Evolutionary conservation across 306 rosid species (phyloP).

Genomic region (Calophaca sinica): DNA sequence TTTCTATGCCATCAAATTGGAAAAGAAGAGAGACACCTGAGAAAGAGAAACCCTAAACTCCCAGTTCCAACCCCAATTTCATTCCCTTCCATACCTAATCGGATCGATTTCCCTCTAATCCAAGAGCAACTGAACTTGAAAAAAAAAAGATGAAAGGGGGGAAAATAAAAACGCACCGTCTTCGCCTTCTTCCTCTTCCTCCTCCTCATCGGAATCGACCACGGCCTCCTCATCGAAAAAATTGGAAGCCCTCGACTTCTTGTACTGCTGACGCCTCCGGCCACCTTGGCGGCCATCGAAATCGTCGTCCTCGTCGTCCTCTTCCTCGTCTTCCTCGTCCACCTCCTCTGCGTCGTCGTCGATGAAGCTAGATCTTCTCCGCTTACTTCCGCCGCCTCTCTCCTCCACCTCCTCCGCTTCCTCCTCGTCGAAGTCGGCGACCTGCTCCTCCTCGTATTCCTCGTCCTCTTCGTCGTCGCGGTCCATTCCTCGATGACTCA

Average conservation of each 20-base stretch:
- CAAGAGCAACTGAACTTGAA: constrained; percentile 10
- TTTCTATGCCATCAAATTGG: background rate
- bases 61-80: constrained; percentile 31
- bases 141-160: background rate
- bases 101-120: background rate
- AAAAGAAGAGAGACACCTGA: background rate
- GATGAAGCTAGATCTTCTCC: constrained; percentile 67
- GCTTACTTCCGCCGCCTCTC: constrained; percentile 62
- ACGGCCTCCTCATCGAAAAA: constrained; percentile 78
- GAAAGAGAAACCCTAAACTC: constrained; percentile 16
- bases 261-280: constrained; percentile 51
- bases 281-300: constrained; percentile 38
- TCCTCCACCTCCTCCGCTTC: constrained; percentile 73
- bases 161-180: constrained; percentile 64
- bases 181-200: constrained; percentile 92
- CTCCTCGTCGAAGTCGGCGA: constrained; percentile 62
- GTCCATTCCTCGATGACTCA: constrained; percentile 62
- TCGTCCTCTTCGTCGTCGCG: constrained; percentile 70
- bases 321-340: constrained; percentile 79
- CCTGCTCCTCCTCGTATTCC: constrained; percentile 67
- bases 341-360: constrained; percentile 87
- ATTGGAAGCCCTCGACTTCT: constrained; percentile 61
- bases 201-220: constrained; percentile 88
- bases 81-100: background rate
- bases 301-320: constrained; percentile 63